A percentile compares a stretch with the other conserved stretches of the same genome.
These are phyloP conservation scores for Citrullus amarus DNA, from an alignment of 306 rosid species.

Conservation along the genomic window DNA sequence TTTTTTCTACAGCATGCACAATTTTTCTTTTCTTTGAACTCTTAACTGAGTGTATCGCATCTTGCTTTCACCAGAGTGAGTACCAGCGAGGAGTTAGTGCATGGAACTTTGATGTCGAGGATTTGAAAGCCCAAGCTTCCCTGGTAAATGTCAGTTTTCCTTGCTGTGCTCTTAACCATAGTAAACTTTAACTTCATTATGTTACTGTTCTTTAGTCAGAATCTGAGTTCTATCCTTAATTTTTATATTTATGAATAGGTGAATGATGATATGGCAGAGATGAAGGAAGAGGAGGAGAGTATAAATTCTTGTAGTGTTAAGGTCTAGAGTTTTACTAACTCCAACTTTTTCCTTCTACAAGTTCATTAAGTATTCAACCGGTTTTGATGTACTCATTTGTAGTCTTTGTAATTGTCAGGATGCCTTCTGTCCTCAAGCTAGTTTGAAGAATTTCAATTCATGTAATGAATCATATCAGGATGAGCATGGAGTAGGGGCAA, in stretches of 20 bases:
- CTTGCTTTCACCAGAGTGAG: constrained; percentile 56
- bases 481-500: constrained; percentile 24
- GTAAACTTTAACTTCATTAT: neutral
- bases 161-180: neutral
- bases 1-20: neutral
- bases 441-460: constrained; percentile 33
- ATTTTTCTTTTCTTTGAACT: neutral
- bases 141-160: constrained; percentile 36
- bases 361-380: neutral
- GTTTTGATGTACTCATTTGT: constrained; percentile 8
- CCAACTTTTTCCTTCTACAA: constrained; percentile 1
- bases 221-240: neutral
- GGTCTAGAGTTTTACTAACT: constrained; percentile 22
- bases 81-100: constrained; percentile 99
- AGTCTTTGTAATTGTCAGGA: constrained; percentile 27
- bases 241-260: constrained; percentile 29
- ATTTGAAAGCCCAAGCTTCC: constrained; percentile 95
- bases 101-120: constrained; percentile 91
- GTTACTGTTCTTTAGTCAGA: neutral
- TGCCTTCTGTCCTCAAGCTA: constrained; percentile 33
- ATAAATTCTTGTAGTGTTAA: constrained; percentile 18
- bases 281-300: constrained; percentile 58
- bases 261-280: constrained; percentile 50
- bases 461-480: constrained; percentile 27
- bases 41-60: neutral